Conservation (phyloP, 2,329 filamentous ascomycete species). For the Septoria linicola region DNA sequence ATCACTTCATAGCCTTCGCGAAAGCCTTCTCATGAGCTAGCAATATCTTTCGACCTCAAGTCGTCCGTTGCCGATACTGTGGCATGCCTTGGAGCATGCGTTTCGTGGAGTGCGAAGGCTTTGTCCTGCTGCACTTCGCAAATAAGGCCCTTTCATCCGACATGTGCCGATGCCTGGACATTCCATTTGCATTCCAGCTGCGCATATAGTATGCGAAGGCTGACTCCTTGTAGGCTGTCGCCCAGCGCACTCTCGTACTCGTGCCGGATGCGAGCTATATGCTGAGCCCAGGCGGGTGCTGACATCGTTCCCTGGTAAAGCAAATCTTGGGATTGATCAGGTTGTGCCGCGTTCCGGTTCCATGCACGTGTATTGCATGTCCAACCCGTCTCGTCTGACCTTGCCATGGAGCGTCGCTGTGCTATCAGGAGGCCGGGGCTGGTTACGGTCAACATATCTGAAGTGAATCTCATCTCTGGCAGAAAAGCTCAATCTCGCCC, state of each 20-base stretch:
- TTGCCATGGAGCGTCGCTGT: not conserved
- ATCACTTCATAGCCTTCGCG: constrained; percentile 14
- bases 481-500: constrained; percentile 88
- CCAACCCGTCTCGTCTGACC: not conserved
- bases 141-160: too few relatives aligned
- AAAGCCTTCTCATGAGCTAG: constrained; percentile 7
- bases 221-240: too few relatives aligned
- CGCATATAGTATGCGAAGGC: too few relatives aligned
- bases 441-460: too few relatives aligned
- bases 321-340: not conserved
- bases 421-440: too few relatives aligned
- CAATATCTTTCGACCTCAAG: not conserved
- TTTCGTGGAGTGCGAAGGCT: too few relatives aligned
- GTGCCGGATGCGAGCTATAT: too few relatives aligned
- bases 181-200: too few relatives aligned
- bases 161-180: too few relatives aligned
- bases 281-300: not conserved
- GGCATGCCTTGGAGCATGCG: not conserved
- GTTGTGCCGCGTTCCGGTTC: too few relatives aligned
- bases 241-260: too few relatives aligned
- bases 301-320: not conserved
- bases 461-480: constrained; percentile 54
- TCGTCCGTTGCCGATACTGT: not conserved
- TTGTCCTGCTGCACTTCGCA: too few relatives aligned
- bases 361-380: not conserved